phyloP scores from a whole-genome alignment of 768 basidiomycete genomes.

The Porphyrellus cyaneotinctus region DNA sequence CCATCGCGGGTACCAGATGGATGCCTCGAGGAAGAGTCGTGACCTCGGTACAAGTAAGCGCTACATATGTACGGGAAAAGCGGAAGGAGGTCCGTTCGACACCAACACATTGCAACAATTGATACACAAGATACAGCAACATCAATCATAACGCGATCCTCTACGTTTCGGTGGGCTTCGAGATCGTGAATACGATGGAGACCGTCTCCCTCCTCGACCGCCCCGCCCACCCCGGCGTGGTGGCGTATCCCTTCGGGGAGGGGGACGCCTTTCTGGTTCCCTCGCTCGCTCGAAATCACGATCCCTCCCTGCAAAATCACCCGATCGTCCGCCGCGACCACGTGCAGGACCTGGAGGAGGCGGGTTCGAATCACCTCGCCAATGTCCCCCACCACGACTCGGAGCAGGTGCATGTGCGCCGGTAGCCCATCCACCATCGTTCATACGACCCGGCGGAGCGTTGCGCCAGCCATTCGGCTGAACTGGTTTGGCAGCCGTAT shows the following conservation, averaged over 20 bases:
- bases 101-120: not conserved
- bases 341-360: conserved; percentile 39
- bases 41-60: not conserved
- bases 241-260: conserved; percentile 45
- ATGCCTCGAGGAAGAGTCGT: conserved; percentile 4
- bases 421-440: conserved; percentile 50
- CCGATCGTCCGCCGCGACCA: conserved; percentile 39
- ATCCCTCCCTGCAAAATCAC: conserved; percentile 34
- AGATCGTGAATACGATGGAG: conserved; percentile 36
- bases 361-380: conserved; percentile 66
- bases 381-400: conserved; percentile 65
- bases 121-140: conserved; percentile 2
- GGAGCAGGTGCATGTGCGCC: conserved; percentile 32
- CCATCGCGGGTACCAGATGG: conserved; percentile 17
- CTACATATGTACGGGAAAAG: too few species aligned
- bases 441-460: conserved; percentile 35
- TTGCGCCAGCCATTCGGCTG: conserved; percentile 35
- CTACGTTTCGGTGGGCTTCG: conserved; percentile 41
- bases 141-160: conserved; percentile 32
- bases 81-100: too few species aligned
- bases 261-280: conserved; percentile 48
- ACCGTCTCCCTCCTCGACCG: conserved; percentile 40
- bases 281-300: conserved; percentile 36
- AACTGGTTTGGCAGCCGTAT: conserved; percentile 36
- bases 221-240: conserved; percentile 46